phyloP scores from a whole-genome alignment of 2,329 filamentous ascomycete species.

The Cladosporium sp. region DNA sequence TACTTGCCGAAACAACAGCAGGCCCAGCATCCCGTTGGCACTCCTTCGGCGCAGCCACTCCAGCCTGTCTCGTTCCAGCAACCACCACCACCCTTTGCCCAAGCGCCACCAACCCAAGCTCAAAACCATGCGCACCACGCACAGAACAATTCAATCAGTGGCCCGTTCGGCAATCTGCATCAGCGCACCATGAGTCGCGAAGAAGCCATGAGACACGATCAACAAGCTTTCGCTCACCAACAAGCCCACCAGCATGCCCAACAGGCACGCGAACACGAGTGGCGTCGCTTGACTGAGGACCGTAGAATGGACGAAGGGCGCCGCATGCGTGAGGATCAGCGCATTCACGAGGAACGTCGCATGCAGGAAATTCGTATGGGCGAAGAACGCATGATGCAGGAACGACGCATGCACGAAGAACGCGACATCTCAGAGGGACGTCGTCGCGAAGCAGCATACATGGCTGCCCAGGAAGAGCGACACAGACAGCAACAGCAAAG shows the following conservation, averaged over 20 bases:
- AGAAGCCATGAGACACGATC: constrained; percentile 20
- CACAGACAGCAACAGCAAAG: constrained; percentile 10
- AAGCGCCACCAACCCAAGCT: constrained; percentile 21
- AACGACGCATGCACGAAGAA: constrained; percentile 16
- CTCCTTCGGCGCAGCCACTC: constrained; percentile 20
- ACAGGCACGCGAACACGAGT: constrained; percentile 12
- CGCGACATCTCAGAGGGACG: constrained; percentile 13
- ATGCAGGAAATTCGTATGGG: constrained; percentile 15
- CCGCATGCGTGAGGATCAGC: constrained; percentile 16
- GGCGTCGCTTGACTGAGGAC: constrained; percentile 10
- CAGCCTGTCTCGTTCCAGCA: constrained; percentile 28
- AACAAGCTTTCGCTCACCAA: constrained; percentile 15
- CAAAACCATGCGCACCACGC: constrained; percentile 28
- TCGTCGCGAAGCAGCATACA: constrained; percentile 13
- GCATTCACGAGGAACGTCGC: constrained; percentile 14
- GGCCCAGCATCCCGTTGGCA: constrained; percentile 16
- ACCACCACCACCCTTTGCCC: constrained; percentile 18
- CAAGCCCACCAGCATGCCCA: constrained; percentile 17
- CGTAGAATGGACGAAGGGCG: constrained; percentile 14
- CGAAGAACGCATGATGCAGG: constrained; percentile 10
- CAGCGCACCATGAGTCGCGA: constrained; percentile 25
- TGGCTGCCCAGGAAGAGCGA: constrained; percentile 12
- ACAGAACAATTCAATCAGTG: constrained; percentile 27
- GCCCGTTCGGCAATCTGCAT: constrained; percentile 20
- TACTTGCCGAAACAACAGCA: constrained; percentile 12